Base-by-base conservation (phyloP, 352 stramenopile species). In the Globisporangium nodosum region DNA sequence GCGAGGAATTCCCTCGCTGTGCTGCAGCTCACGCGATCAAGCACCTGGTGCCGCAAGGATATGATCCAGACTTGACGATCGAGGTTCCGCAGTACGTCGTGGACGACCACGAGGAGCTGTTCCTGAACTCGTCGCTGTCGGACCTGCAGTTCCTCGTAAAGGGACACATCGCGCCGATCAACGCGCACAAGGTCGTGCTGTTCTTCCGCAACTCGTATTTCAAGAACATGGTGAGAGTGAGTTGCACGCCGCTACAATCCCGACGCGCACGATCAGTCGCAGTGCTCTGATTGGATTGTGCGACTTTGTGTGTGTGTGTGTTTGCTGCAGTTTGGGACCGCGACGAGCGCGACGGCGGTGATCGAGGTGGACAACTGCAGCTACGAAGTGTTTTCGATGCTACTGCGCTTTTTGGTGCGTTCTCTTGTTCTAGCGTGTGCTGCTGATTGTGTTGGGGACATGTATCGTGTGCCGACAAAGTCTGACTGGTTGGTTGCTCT, bases 161-260 rank as follows among this genome's bases (percentile, higher is more conserved):
- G 55, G 84, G 79, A 5, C 81, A 90, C 61, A 93, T 93, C 56
- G 81, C 81, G 3, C 84, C 80, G 18, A 96, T 96, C 62, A 92
- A 92, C 54, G 86, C 86, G 9, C 85, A 96, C 70, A 92, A 92
- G 56, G 86, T 96, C 21, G 86, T 96, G 27, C 71, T 96, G 11
- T 94, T 92, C 61, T 92, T 96, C 63, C 84, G 85, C 37, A 96
- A 96, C 60, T 88, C 86, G 60, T 96, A 94, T 67, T 96, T 96
- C 78, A 96, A 96, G 76, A 90, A 90, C 68, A 86, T 94, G 82
- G 86, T 96, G 78, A 80, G 76, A 79, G 82, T 91, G 70, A 89
- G 78, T 87, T 69, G 66, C 40, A 54, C 49, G 30, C 31, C n/a
- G 13, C 37, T 56, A 13, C 53, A 18, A 42, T 40, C 51, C n/a